phyloP scores from a whole-genome alignment of 108 stramenopile species.

The Schizochytrium sp. region DNA sequence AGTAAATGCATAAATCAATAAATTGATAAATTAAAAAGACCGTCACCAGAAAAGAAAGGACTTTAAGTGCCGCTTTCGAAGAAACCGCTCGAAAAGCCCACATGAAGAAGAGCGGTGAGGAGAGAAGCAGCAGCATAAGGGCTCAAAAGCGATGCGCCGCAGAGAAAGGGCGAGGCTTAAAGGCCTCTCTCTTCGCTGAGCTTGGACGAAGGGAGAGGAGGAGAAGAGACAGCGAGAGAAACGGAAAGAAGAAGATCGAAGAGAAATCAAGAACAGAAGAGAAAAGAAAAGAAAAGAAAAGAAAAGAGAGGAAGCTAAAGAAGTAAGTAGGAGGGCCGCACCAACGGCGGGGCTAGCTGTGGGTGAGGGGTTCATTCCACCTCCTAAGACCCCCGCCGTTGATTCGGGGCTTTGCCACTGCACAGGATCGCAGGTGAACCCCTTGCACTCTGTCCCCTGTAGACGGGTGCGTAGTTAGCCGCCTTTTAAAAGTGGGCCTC shows the following conservation, averaged over 20 bases:
- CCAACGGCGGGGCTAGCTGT: neutral
- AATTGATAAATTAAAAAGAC: no score
- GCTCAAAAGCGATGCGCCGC: no score
- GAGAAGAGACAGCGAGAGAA: neutral
- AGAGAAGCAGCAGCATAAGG: no score
- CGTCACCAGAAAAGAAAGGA: no score
- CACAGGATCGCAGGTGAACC: neutral
- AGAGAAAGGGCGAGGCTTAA: no score
- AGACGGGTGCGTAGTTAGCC: neutral
- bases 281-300: neutral
- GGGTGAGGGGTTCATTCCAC: neutral
- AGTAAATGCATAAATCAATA: no score
- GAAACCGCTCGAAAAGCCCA: no score
- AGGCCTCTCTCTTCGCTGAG: no score
- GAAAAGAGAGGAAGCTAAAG: neutral
- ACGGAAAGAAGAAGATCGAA: neutral
- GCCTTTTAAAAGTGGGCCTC: neutral
- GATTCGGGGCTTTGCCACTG: neutral
- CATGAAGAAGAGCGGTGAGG: no score
- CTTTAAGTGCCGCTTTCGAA: no score
- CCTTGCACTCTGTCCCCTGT: neutral
- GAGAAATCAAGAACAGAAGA: neutral
- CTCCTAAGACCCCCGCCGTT: neutral
- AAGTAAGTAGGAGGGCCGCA: neutral
- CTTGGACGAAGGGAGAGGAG: conserved; percentile 17